phyloP scores from a whole-genome alignment of 2,329 filamentous ascomycete genomes.

The Aspergillus awamori region DNA sequence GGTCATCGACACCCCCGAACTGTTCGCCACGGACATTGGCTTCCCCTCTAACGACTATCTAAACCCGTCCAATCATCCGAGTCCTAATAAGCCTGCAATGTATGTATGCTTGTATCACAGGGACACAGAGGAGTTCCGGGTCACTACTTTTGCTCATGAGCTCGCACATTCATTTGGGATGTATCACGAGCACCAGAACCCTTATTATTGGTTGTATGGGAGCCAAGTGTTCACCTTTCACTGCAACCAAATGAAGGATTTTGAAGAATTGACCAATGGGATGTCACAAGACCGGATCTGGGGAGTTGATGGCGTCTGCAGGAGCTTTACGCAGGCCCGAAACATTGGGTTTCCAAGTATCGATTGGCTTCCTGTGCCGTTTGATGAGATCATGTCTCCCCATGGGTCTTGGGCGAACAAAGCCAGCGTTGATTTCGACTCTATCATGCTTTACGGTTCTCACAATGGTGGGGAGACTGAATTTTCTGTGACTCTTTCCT shows the following conservation, averaged over 20 bases:
- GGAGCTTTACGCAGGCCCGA: not conserved
- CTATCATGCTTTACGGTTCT: conserved; percentile 15
- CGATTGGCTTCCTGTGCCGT: not conserved
- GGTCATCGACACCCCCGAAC: not conserved
- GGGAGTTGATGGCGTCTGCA: not conserved
- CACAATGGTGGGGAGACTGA: not conserved
- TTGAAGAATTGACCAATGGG: not conserved
- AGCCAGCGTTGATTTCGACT: conserved; percentile 13
- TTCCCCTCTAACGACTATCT: not conserved
- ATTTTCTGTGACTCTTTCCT: too few species aligned
- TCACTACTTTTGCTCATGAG: conserved; percentile 13
- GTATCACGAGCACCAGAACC: conserved; percentile 15
- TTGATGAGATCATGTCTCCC: not conserved
- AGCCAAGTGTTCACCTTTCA: not conserved
- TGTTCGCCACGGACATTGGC: not conserved
- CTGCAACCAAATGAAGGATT: conserved; percentile 9
- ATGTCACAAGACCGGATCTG: not conserved
- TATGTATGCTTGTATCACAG: not conserved
- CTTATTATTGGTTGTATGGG: not conserved
- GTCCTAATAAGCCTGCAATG: too few species aligned
- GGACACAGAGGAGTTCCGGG: not conserved
- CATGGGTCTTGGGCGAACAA: not conserved
- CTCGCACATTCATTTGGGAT: conserved; percentile 18
- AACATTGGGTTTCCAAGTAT: not conserved
- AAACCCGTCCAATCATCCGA: too few species aligned